Percentiles rank a stretch among this genome's conserved stretches.
Evolutionary conservation across 257 asterid species (phyloP).

Genomic region (Orobanche coerulescens): DNA sequence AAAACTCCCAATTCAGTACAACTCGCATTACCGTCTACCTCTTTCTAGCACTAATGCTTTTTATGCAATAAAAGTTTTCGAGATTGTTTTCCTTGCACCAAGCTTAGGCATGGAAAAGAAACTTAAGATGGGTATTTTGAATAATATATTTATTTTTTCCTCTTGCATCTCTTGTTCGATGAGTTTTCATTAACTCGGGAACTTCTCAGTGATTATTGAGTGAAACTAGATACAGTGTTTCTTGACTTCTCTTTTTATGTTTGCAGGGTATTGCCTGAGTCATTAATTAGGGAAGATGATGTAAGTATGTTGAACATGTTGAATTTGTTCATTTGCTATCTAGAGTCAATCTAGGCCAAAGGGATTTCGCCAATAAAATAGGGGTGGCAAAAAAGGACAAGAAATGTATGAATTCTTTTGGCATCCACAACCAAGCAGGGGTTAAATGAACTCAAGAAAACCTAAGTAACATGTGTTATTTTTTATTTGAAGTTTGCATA

Average conservation of each 20-base stretch:
- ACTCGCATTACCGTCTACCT: neutral
- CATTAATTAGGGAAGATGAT: conserved; percentile 66
- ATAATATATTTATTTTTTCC: neutral
- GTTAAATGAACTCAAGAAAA: neutral
- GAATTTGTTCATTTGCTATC: too few species aligned
- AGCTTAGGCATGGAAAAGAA: neutral
- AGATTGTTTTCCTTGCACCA: neutral
- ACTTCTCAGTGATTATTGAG: neutral
- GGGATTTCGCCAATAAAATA: neutral
- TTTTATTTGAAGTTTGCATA: neutral
- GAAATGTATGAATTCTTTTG: neutral
- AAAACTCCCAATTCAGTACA: neutral
- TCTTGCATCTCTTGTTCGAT: neutral
- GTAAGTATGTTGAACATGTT: conserved; percentile 36
- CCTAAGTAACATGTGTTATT: neutral
- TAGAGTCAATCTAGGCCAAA: neutral
- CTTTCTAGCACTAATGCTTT: neutral
- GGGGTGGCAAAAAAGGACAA: neutral
- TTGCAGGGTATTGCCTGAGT: conserved; percentile 66
- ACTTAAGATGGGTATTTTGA: neutral
- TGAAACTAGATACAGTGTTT: neutral
- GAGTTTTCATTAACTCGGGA: neutral
- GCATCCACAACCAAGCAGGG: neutral
- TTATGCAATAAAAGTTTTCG: neutral
- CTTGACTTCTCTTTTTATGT: conserved; percentile 20